Evolutionary conservation across 768 basidiomycete genomes (phyloP).

Genomic region (Flagelloscypha sp.): DNA sequence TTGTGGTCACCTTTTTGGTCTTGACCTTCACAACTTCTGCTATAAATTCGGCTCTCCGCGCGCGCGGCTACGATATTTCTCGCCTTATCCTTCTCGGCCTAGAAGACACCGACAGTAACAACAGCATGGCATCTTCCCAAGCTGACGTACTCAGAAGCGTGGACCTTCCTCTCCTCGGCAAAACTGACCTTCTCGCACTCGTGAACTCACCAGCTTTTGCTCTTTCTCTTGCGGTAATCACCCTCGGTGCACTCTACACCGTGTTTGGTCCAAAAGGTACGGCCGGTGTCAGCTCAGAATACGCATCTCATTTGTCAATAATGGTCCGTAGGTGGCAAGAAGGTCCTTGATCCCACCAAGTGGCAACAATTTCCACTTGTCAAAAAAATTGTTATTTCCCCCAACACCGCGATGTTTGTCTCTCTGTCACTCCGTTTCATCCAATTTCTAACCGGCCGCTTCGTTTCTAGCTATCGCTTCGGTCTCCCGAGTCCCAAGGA

Average conservation of each 20-base stretch:
- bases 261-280: conserved; percentile 42
- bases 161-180: conserved; percentile 27
- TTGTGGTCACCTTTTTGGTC: conserved; percentile 34
- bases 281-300: conserved; percentile 10
- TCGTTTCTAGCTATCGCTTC: conserved; percentile 73
- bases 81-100: conserved; percentile 59
- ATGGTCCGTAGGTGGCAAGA: conserved; percentile 45
- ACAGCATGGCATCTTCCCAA: conserved; percentile 19
- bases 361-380: conserved; percentile 81
- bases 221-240: conserved; percentile 41
- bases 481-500: conserved; percentile 66
- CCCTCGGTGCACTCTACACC: conserved; percentile 42
- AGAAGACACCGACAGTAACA: conserved; percentile 15
- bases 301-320: conserved; percentile 2
- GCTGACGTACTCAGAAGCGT: conserved; percentile 13
- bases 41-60: conserved; percentile 34
- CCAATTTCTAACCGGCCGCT: conserved; percentile 1
- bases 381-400: conserved; percentile 79
- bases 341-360: conserved; percentile 60
- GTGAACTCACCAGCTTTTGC: conserved; percentile 39
- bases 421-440: too few relatives aligned
- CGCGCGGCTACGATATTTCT: conserved; percentile 49
- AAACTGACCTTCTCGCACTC: conserved; percentile 29
- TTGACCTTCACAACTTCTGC: conserved; percentile 40
- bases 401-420: conserved; percentile 89